phyloP scores from a whole-genome alignment of 1,284 basidiomycete species.

The Trichosporon ovoides region DNA sequence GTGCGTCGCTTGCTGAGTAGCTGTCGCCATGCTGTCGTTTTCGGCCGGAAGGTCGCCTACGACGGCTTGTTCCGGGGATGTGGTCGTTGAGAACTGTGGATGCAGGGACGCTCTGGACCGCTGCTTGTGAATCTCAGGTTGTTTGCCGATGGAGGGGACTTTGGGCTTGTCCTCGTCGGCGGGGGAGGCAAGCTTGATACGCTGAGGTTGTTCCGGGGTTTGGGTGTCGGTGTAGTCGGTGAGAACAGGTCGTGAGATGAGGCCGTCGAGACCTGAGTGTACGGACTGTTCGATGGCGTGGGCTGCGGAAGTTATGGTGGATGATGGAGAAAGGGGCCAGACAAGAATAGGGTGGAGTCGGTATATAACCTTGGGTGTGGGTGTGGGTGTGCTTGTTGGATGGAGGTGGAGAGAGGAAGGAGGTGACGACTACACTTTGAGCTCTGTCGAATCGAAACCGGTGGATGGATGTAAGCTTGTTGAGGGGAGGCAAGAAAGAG shows the following conservation, averaged over 20 bases:
- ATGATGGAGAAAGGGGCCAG: not conserved
- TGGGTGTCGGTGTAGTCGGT: constrained; percentile 16
- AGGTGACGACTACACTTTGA: not conserved
- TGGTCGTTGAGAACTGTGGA: not conserved
- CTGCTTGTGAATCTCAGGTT: not conserved
- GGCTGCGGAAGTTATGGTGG: constrained; percentile 19
- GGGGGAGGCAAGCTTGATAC: not conserved
- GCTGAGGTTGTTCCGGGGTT: constrained; percentile 8
- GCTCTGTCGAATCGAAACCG: not conserved
- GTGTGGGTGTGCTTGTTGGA: no score
- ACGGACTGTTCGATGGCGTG: constrained; percentile 30
- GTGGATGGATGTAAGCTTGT: not conserved
- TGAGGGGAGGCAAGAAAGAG: constrained; percentile 4
- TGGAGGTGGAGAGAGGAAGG: no score
- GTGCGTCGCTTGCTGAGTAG: not conserved
- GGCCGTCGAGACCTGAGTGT: constrained; percentile 44
- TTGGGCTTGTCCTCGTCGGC: not conserved
- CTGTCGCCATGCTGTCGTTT: not conserved
- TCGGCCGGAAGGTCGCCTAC: not conserved
- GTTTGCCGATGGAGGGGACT: not conserved
- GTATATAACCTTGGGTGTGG: not conserved
- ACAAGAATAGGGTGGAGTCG: not conserved
- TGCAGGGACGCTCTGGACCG: not conserved
- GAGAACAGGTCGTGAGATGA: constrained; percentile 44
- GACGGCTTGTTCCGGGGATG: not conserved